Conservation (phyloP, 768 basidiomycete genomes). For the Rhodosporidiobolus sp. region DNA sequence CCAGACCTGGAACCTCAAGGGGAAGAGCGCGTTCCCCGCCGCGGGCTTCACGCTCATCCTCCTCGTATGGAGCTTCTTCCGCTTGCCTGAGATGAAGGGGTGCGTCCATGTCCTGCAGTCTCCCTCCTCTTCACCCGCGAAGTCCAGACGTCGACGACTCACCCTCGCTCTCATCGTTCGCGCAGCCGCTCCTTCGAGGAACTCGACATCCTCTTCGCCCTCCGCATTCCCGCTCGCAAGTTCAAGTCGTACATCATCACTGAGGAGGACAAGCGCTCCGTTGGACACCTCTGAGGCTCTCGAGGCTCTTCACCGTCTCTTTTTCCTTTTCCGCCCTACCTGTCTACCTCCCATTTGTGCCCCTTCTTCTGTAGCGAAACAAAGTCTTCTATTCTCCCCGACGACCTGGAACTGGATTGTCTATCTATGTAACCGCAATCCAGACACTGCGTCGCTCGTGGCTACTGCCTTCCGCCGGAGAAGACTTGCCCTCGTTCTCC, state of each 20-base stretch:
- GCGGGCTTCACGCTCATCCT: background rate
- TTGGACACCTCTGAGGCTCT: background rate
- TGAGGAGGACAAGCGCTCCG: background rate
- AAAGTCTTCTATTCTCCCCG: too few relatives aligned
- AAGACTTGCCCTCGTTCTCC: too few relatives aligned
- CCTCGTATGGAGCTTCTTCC: background rate
- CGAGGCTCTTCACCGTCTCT: background rate
- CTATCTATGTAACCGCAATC: too few relatives aligned
- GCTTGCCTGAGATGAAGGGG: constrained; percentile 6
- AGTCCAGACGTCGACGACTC: too few relatives aligned
- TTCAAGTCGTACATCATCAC: constrained; percentile 44
- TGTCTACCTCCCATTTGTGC: background rate
- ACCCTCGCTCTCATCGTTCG: background rate
- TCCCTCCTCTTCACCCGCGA: background rate
- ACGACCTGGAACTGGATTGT: too few relatives aligned
- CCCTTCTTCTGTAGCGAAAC: too few relatives aligned
- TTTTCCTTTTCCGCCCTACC: background rate
- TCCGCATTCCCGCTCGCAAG: constrained; percentile 44
- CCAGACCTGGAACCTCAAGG: background rate
- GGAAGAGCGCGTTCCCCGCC: background rate
- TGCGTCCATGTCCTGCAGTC: background rate
- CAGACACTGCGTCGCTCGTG: too few relatives aligned
- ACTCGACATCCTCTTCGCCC: constrained; percentile 48
- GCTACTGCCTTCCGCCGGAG: too few relatives aligned
- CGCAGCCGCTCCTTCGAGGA: constrained; percentile 46